Evolutionary conservation across 306 rosid genomes (phyloP).

Genomic region (Fagus sylvatica): DNA sequence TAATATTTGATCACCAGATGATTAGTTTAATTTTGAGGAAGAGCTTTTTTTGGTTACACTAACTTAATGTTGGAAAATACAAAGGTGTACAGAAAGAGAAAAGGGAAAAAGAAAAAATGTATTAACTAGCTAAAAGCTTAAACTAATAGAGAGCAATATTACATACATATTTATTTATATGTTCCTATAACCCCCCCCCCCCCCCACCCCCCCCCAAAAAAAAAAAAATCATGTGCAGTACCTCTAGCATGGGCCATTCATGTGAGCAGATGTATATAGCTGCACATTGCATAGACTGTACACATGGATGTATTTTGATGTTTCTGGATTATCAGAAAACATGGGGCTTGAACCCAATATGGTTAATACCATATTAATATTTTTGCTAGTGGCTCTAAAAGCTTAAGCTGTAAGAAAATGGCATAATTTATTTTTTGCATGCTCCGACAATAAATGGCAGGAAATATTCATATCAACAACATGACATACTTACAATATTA

Average conservation of each 20-base stretch:
- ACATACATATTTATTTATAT: neutral
- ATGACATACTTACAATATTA: neutral
- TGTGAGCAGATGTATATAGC: neutral
- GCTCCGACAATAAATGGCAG: neutral
- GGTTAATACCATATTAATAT: neutral
- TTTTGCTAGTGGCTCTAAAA: neutral
- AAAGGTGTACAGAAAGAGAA: neutral
- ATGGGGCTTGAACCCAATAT: neutral
- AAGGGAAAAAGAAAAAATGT: neutral
- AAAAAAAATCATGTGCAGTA: neutral
- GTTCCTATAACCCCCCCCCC: neutral
- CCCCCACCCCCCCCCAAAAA: no score
- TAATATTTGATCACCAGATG: neutral
- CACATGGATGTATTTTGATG: neutral
- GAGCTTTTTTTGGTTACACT: neutral
- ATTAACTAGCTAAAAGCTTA: neutral
- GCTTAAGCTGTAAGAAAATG: neutral
- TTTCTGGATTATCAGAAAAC: neutral
- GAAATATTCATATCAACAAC: neutral
- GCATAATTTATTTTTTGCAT: neutral
- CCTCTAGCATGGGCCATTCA: neutral
- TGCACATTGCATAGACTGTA: neutral
- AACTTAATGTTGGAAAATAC: neutral
- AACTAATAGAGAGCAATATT: neutral
- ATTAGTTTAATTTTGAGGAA: neutral